Conservation (phyloP, 208 protist genomes). For the Trypanosoma avium region DNA sequence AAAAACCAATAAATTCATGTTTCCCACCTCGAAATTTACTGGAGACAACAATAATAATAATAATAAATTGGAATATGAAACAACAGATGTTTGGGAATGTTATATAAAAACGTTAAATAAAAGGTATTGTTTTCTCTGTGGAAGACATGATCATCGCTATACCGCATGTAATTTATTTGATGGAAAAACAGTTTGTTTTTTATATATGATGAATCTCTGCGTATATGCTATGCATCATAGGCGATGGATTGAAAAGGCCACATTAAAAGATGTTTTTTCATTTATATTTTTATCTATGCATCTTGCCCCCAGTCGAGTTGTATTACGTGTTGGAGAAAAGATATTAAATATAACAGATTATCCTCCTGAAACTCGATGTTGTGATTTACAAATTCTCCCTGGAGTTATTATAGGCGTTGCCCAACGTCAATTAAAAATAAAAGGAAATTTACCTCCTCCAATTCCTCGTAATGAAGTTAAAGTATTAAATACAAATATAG, state of each 20-base stretch:
- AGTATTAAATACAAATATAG: neutral
- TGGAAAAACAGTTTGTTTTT: constrained; percentile 35
- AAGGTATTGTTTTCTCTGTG: constrained; percentile 50
- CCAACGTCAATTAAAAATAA: neutral
- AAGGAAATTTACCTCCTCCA: neutral
- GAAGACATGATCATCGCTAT: constrained; percentile 36
- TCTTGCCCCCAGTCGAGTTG: constrained; percentile 1
- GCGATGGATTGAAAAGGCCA: constrained; percentile 28
- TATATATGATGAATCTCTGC: constrained; percentile 22
- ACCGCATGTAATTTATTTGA: constrained; percentile 35
- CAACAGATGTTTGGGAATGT: neutral
- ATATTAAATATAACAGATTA: constrained; percentile 1
- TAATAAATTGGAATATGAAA: neutral
- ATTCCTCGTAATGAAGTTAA: neutral
- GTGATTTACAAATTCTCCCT: constrained; percentile 34
- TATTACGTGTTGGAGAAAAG: constrained; percentile 3
- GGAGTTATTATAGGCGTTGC: constrained; percentile 33
- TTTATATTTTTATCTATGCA: constrained; percentile 35
- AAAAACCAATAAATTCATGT: neutral
- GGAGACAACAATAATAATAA: no score
- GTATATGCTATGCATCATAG: constrained; percentile 44
- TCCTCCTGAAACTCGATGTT: constrained; percentile 25
- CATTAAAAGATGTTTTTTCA: constrained; percentile 32
- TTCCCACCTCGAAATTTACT: no score
- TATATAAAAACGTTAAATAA: neutral